phyloP scores from a whole-genome alignment of 116 monocot genomes.

The Posidonia oceanica region DNA sequence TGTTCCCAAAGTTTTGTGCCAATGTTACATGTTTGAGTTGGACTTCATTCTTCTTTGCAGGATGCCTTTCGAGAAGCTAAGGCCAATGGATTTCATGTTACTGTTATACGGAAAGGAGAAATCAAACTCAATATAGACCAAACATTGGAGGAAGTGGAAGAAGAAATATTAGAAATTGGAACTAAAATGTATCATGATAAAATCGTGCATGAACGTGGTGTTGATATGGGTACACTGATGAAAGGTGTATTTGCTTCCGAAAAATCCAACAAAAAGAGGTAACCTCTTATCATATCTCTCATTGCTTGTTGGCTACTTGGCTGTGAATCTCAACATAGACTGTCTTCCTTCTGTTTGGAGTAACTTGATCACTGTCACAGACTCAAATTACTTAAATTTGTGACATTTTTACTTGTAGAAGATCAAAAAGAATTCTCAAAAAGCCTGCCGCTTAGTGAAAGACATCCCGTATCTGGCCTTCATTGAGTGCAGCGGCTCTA shows the following conservation, averaged over 20 bases:
- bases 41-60: slow-evolving; percentile 19
- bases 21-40: not conserved
- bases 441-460: not conserved
- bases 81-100: slow-evolving; percentile 57
- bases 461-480: no score
- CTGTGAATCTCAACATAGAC: no score
- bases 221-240: slow-evolving; percentile 43
- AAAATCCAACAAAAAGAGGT: slow-evolving; percentile 30
- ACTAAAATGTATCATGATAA: slow-evolving; percentile 78
- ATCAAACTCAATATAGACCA: slow-evolving; percentile 66
- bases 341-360: no score
- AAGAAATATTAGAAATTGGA: slow-evolving; percentile 58
- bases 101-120: slow-evolving; percentile 64
- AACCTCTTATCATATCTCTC: not conserved
- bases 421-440: not conserved
- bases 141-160: slow-evolving; percentile 77
- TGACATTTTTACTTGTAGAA: not conserved
- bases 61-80: slow-evolving; percentile 80
- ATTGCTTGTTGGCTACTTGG: not conserved
- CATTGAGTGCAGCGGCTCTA: no score
- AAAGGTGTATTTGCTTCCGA: slow-evolving; percentile 44
- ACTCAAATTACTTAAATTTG: not conserved
- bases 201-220: slow-evolving; percentile 48
- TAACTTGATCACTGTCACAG: no score
- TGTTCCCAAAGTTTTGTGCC: not conserved